Conservation (phyloP, 441 rosid genomes). For the Eruca vesicaria region DNA sequence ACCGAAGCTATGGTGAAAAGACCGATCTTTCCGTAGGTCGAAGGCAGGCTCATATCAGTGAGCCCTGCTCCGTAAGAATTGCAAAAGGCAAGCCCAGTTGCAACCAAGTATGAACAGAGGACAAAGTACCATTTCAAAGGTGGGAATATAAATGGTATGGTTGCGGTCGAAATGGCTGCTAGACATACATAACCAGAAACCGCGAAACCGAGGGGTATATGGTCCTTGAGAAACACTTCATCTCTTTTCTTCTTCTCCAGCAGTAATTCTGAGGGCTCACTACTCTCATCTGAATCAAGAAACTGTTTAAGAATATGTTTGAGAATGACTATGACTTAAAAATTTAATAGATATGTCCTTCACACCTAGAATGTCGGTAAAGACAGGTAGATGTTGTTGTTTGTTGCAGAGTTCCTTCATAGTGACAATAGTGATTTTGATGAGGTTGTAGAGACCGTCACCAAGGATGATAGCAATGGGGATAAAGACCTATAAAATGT, state of each 20-base stretch:
- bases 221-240: background rate
- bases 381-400: background rate
- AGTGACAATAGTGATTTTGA: constrained; percentile 44
- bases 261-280: background rate
- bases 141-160: background rate
- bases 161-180: background rate
- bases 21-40: constrained; percentile 83
- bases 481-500: constrained; percentile 58
- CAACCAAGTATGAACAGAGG: constrained; percentile 46
- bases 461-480: constrained; percentile 88
- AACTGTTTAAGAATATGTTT: background rate
- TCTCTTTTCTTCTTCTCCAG: background rate
- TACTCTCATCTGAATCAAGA: background rate
- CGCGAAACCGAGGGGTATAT: background rate
- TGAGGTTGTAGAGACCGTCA: constrained; percentile 84
- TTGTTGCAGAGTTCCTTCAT: background rate
- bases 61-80: constrained; percentile 86
- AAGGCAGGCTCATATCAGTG: constrained; percentile 70
- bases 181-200: background rate
- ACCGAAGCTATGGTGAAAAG: constrained; percentile 74
- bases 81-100: constrained; percentile 90
- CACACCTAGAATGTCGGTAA: background rate
- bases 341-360: background rate
- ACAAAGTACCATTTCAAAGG: background rate
- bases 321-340: background rate